A percentile compares a stretch with the other conserved stretches of the same genome.
Conservation (phyloP, 108 stramenopile genomes). For the Pinguiococcus pyrenoidosus region DNA sequence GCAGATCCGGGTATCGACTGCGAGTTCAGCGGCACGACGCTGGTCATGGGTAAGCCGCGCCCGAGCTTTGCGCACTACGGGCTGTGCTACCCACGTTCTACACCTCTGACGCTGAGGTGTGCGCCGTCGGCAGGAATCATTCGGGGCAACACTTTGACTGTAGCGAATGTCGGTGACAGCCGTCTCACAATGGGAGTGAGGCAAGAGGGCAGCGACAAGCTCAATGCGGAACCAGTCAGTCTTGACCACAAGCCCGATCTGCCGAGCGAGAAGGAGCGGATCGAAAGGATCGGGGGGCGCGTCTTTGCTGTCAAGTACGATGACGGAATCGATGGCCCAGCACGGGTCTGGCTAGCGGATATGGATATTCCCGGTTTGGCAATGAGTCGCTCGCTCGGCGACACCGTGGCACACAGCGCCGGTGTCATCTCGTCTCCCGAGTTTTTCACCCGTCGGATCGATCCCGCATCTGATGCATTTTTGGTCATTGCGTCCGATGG, state of each 20-base stretch:
- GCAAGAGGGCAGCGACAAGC: not conserved
- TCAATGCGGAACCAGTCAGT: constrained; percentile 64
- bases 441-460: constrained; percentile 43
- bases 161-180: constrained; percentile 80
- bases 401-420: constrained; percentile 86
- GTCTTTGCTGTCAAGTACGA: constrained; percentile 98
- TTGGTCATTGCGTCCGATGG: constrained; percentile 90
- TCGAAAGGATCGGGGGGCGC: constrained; percentile 74
- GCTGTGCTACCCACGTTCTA: too few relatives aligned
- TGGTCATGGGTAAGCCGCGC: too few relatives aligned
- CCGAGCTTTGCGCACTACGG: too few relatives aligned
- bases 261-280: constrained; percentile 87
- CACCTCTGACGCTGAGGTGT: too few relatives aligned
- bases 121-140: constrained; percentile 83
- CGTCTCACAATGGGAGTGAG: not conserved
- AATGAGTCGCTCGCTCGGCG: constrained; percentile 91
- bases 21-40: constrained; percentile 86
- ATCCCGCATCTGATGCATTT: constrained; percentile 62
- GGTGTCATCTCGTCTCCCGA: constrained; percentile 94
- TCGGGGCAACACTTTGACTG: constrained; percentile 66
- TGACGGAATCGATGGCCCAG: constrained; percentile 95
- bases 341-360: constrained; percentile 93
- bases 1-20: constrained; percentile 76
- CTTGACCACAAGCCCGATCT: constrained; percentile 95
- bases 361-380: constrained; percentile 97